These are phyloP conservation scores for Aspergillus sp. DNA, from an alignment of 2,329 filamentous ascomycete species.

Conservation along the genomic window DNA sequence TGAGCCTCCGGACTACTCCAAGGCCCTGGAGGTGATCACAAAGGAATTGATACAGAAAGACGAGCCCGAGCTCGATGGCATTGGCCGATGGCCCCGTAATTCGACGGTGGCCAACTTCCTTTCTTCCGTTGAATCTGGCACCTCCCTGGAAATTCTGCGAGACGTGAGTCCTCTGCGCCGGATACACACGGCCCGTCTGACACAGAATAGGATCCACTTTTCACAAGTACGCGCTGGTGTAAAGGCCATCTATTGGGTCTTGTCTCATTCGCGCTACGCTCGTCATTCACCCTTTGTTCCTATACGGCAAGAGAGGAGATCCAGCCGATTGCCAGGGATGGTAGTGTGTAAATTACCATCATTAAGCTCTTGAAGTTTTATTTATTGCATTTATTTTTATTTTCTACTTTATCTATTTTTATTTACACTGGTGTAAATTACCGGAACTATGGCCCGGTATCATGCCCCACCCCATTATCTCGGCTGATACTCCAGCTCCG, in stretches of 20 bases:
- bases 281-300: background rate
- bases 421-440: background rate
- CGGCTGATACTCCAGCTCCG: constrained; percentile 1
- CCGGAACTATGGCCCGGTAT: background rate
- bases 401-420: background rate
- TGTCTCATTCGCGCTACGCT: background rate
- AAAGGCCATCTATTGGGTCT: constrained; percentile 1
- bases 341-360: background rate
- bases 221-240: background rate
- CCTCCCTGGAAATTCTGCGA: background rate
- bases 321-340: background rate
- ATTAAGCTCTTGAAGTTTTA: background rate
- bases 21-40: background rate
- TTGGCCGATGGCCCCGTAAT: background rate
- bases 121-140: background rate
- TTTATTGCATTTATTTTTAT: background rate
- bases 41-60: background rate
- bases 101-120: background rate
- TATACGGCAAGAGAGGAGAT: background rate
- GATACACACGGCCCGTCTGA: background rate
- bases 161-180: background rate
- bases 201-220: background rate
- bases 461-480: background rate
- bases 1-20: background rate
- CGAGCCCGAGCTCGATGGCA: background rate